Percentiles rank a stretch among this genome's conserved stretches.
Evolutionary conservation across 805 yeast genomes (phyloP).

Genomic region (Metschnikowia vanudenii): DNA sequence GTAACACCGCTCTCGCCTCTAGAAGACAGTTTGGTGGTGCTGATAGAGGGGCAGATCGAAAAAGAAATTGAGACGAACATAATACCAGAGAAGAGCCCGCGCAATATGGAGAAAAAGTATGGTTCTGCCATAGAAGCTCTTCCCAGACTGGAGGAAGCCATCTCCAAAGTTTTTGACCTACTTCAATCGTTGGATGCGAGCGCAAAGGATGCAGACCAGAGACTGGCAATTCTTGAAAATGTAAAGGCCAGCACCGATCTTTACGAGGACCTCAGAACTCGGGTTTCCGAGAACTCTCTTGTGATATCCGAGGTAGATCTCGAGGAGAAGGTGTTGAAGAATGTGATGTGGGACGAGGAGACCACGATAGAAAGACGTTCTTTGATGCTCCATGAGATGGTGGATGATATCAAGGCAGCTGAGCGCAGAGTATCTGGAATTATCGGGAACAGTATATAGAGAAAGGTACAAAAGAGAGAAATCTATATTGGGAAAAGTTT

Average conservation of each 20-base stretch:
- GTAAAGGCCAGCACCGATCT: neutral
- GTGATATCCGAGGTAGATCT: conserved; percentile 16
- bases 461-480: no score
- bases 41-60: conserved; percentile 23
- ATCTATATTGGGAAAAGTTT: no score
- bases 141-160: conserved; percentile 17
- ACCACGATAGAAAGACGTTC: conserved; percentile 20
- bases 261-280: neutral
- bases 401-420: conserved; percentile 21
- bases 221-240: conserved; percentile 3
- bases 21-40: conserved; percentile 25
- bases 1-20: conserved; percentile 23
- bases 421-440: conserved; percentile 11
- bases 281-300: conserved; percentile 2
- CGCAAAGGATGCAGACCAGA: conserved; percentile 7
- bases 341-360: conserved; percentile 21
- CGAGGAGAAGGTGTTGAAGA: conserved; percentile 15
- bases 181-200: conserved; percentile 21
- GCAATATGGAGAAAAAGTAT: neutral
- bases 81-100: no score
- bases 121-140: conserved; percentile 7
- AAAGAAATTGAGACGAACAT: conserved; percentile 6
- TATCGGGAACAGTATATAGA: no score
- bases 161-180: conserved; percentile 18
- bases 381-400: conserved; percentile 23